Evolutionary conservation across 2,329 filamentous ascomycete species (phyloP), one percentile per base, ranked within the genome.

Genomic region (Penicillium sp.): DNA sequence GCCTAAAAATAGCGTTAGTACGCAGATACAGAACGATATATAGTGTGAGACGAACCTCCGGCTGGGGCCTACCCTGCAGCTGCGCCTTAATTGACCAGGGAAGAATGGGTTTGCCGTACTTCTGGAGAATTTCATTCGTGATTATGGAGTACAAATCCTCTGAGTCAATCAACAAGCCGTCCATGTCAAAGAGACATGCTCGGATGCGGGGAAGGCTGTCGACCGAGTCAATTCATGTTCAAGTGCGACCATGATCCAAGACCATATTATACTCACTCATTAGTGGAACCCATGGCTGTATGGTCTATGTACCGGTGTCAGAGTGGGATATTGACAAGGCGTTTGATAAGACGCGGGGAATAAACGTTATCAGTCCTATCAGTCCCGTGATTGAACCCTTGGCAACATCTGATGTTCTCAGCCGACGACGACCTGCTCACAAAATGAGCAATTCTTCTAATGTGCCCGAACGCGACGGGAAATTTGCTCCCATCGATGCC

Each of bases 151-250:
- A 97, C 55, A 85, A 79, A 69, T 97, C 94, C 79, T 97, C 94
- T 34, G 90, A 91, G 75, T 97, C 87, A 70, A 99, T 89, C 21
- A 99, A 84, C 35, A 99, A 87, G 57, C 94, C 94, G 75, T 99
- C 94, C 92, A 97, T 97, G 79, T 99, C 94, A 73, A 99, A 97
- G 61, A 99, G 86, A 75, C 92, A 97, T 64, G 93, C 94, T 64
- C 91, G 84, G 56, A 97, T 82, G 45, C 88, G 86, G 21, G 90
- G 88, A 73, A 91, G 86, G 70, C 88, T 90, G 67, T 29, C 3
- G 37, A 35, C 2, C 1, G 4, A 16, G 50, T 61, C 52, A 63
- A 53, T 52, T 37, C n/a, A 9, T 21, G 12, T 16, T 9, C 5
- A 37, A 9, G 12, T n/a, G 7, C 6, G 16, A 27, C 13, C 21